These are phyloP conservation scores for Naganishia onofrii DNA, from an alignment of 768 basidiomycete genomes.

Conservation along the genomic window DNA sequence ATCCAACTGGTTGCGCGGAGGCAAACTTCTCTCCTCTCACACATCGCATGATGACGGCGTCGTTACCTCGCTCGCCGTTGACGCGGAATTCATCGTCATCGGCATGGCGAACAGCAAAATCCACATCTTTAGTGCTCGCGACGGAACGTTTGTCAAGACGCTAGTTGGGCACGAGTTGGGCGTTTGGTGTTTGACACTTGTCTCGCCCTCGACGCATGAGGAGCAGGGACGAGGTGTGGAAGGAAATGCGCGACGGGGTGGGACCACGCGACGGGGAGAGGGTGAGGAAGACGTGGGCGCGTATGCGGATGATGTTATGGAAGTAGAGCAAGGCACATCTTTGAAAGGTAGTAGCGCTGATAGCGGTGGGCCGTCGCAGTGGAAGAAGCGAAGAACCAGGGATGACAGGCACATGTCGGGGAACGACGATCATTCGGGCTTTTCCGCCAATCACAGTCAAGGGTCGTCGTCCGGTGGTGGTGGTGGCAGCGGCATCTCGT, in stretches of 20 bases:
- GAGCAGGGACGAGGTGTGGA: constrained; percentile 54
- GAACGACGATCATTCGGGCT: background rate
- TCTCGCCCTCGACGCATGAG: constrained; percentile 60
- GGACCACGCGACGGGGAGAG: background rate
- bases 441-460: background rate
- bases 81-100: constrained; percentile 77
- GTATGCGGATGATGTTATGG: background rate
- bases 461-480: background rate
- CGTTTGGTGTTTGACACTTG: constrained; percentile 87
- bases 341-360: background rate
- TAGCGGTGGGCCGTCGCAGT: background rate
- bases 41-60: constrained; percentile 61
- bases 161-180: constrained; percentile 80
- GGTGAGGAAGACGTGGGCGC: constrained; percentile 14
- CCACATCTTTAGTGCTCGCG: constrained; percentile 75
- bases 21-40: constrained; percentile 67
- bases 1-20: constrained; percentile 75
- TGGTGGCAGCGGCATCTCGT: background rate
- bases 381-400: constrained; percentile 12
- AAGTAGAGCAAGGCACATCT: background rate
- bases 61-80: constrained; percentile 82
- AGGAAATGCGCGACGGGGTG: constrained; percentile 53
- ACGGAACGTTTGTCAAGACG: constrained; percentile 72
- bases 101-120: constrained; percentile 82
- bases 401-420: constrained; percentile 2